These are phyloP conservation scores for Myxozyma neotropica DNA, from an alignment of 805 yeast species.

Conservation along the genomic window DNA sequence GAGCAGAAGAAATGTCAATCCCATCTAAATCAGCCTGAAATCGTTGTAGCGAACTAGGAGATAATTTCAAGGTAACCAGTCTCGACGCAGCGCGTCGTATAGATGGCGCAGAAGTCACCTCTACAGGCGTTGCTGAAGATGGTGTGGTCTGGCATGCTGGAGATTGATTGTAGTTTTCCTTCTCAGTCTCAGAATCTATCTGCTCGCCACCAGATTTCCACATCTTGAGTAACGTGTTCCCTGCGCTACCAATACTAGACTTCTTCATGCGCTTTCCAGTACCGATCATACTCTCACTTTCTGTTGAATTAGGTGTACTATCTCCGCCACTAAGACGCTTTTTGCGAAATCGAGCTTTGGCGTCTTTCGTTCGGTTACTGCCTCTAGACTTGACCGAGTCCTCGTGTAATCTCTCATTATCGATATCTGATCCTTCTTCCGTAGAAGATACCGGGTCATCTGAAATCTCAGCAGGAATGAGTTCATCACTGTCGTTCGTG, in stretches of 20 bases:
- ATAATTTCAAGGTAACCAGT: background rate
- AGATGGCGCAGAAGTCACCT: too few relatives aligned
- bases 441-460: slow-evolving; percentile 20
- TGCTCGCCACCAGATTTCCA: background rate
- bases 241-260: background rate
- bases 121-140: background rate
- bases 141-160: background rate
- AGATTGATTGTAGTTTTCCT: too few relatives aligned
- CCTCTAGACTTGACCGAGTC: background rate
- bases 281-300: background rate
- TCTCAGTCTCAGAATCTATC: background rate
- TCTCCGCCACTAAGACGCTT: background rate
- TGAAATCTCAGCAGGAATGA: slow-evolving; percentile 9
- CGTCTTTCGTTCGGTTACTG: background rate
- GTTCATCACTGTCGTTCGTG: slow-evolving; percentile 5
- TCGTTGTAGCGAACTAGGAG: background rate
- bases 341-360: background rate
- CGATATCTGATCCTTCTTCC: background rate
- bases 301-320: background rate
- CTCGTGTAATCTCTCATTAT: background rate
- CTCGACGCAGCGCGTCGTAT: background rate
- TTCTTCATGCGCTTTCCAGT: background rate
- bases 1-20: background rate
- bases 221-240: background rate
- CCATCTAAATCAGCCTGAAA: background rate